Evolutionary conservation across 495 filamentous ascomycete genomes (phyloP).

Genomic region (Sordaria brevicollis): DNA sequence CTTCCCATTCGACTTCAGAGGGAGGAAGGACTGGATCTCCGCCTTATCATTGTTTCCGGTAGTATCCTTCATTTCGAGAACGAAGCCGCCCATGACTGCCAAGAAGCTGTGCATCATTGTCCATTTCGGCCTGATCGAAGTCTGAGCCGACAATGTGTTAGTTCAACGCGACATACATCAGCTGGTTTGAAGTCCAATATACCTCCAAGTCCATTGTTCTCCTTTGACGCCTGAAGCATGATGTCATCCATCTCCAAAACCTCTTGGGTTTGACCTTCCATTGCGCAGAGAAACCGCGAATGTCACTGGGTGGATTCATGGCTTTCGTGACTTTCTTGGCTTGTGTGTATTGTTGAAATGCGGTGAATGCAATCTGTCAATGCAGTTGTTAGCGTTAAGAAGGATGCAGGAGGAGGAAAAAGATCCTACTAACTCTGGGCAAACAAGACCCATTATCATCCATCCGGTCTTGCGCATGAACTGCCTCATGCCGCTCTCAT

Average conservation of each 20-base stretch:
- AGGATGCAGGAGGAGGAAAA: background rate
- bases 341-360: background rate
- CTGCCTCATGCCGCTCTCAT: background rate
- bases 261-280: background rate
- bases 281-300: background rate
- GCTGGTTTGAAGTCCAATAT: background rate
- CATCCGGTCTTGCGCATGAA: background rate
- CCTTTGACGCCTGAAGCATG: background rate
- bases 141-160: background rate
- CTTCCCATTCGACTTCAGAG: background rate
- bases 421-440: background rate
- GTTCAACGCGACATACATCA: background rate
- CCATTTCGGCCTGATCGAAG: background rate
- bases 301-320: background rate
- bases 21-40: background rate
- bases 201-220: background rate
- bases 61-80: background rate
- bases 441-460: background rate
- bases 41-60: background rate
- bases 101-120: background rate
- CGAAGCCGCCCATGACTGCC: background rate
- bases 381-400: background rate
- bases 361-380: background rate
- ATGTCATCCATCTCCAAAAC: background rate
- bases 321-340: background rate